Evolutionary conservation across 2,329 filamentous ascomycete species (phyloP).

Genomic region (Trichoderma sp.): DNA sequence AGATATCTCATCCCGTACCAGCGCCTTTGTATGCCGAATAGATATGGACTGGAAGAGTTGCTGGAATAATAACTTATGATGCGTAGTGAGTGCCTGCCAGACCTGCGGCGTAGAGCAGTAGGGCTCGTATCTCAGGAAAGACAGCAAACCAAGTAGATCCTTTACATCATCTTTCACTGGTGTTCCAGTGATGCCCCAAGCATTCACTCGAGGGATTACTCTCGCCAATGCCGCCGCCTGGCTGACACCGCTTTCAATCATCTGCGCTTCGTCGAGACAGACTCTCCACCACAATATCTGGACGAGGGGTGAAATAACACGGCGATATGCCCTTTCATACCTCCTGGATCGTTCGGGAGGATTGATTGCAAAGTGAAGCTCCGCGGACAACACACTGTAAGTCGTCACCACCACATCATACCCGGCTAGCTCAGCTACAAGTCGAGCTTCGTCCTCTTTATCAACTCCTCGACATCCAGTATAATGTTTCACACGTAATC

Average conservation of each 20-base stretch:
- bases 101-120: conserved; percentile 62
- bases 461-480: conserved; percentile 44
- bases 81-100: conserved; percentile 65
- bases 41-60: conserved; percentile 69
- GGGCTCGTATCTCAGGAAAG: conserved; percentile 77
- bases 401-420: conserved; percentile 63
- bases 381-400: conserved; percentile 69
- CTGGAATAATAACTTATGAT: conserved; percentile 62
- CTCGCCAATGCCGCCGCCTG: conserved; percentile 78
- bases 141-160: conserved; percentile 76
- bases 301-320: conserved; percentile 71
- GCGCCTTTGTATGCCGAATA: conserved; percentile 80
- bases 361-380: conserved; percentile 72
- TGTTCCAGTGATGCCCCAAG: conserved; percentile 88
- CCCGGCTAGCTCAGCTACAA: conserved; percentile 44
- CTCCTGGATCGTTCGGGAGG: conserved; percentile 68
- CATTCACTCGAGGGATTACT: conserved; percentile 76
- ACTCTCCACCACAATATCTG: conserved; percentile 87
- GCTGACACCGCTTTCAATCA: conserved; percentile 86
- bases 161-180: conserved; percentile 75
- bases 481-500: conserved; percentile 55
- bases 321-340: conserved; percentile 62
- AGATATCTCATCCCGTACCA: conserved; percentile 72
- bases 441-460: conserved; percentile 36
- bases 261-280: conserved; percentile 77